phyloP scores from a whole-genome alignment of 805 yeast species.

The Metschnikowia bowlesiae region DNA sequence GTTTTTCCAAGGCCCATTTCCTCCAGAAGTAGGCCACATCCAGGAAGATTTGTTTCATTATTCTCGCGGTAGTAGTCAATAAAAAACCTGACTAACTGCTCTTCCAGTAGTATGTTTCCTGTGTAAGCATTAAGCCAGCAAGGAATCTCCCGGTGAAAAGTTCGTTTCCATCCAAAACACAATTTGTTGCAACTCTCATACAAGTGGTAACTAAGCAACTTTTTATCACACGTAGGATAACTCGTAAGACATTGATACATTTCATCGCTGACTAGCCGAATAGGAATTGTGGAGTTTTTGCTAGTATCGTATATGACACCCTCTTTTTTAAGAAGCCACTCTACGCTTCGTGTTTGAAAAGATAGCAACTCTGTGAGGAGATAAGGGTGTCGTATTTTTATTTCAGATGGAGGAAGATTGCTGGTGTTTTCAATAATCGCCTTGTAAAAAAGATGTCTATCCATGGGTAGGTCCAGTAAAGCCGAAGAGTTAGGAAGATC shows the following conservation, averaged over 20 bases:
- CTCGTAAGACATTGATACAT: neutral
- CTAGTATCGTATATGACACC: conserved; percentile 33
- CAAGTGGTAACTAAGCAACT: conserved; percentile 20
- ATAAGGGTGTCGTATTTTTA: conserved; percentile 35
- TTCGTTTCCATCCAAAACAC: conserved; percentile 51
- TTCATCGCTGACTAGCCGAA: conserved; percentile 18
- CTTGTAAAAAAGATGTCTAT: conserved; percentile 45
- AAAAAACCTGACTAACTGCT: conserved; percentile 23
- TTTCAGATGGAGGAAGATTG: conserved; percentile 15
- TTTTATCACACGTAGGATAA: conserved; percentile 8
- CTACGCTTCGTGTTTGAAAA: conserved; percentile 52
- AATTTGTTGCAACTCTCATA: conserved; percentile 34
- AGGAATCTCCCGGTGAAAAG: conserved; percentile 6
- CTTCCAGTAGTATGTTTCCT: conserved; percentile 40
- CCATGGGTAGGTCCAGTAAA: conserved; percentile 16
- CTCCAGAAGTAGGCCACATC: conserved; percentile 74
- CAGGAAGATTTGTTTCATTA: conserved; percentile 34
- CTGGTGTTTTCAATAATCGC: conserved; percentile 45
- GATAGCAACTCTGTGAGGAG: conserved; percentile 40
- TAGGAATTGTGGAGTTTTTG: conserved; percentile 19
- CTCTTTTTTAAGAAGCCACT: conserved; percentile 55
- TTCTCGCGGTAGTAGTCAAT: conserved; percentile 21
- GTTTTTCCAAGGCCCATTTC: conserved; percentile 99
- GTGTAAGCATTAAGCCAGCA: conserved; percentile 51
- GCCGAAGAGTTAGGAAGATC: neutral